Conservation (phyloP, 805 yeast species). For the Candida sanyiensis region DNA sequence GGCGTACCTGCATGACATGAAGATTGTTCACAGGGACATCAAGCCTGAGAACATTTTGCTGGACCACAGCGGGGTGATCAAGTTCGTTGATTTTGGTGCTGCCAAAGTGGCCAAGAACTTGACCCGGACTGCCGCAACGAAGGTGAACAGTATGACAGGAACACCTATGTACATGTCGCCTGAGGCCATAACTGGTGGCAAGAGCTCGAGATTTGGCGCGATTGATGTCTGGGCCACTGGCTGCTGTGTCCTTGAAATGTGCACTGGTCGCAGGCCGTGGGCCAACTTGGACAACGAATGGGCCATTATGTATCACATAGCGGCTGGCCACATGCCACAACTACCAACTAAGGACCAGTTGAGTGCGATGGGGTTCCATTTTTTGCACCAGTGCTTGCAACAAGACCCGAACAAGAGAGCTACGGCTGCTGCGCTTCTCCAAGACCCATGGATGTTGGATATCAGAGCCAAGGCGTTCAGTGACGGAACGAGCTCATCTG, state of each 20-base stretch:
- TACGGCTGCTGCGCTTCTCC: slow-evolving; percentile 75
- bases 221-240: slow-evolving; percentile 95
- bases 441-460: slow-evolving; percentile 84
- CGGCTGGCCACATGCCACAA: slow-evolving; percentile 88
- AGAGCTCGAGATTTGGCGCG: slow-evolving; percentile 34
- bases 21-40: slow-evolving; percentile 94
- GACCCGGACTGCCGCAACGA: slow-evolving; percentile 36
- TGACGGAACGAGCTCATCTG: slow-evolving; percentile 27
- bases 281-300: slow-evolving; percentile 92
- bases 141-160: slow-evolving; percentile 51
- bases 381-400: slow-evolving; percentile 70
- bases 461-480: slow-evolving; percentile 68
- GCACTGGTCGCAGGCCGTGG: slow-evolving; percentile 96
- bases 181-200: slow-evolving; percentile 80
- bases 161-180: slow-evolving; percentile 99
- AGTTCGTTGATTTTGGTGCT: slow-evolving; percentile 96
- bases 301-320: slow-evolving; percentile 98
- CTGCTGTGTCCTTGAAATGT: slow-evolving; percentile 94
- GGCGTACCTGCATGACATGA: slow-evolving; percentile 89
- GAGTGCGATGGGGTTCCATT: slow-evolving; percentile 63
- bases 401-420: slow-evolving; percentile 78
- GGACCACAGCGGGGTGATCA: slow-evolving; percentile 89
- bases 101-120: slow-evolving; percentile 75
- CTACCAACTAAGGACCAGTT: slow-evolving; percentile 76
- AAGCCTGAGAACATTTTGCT: slow-evolving; percentile 90